phyloP scores from a whole-genome alignment of 805 yeast species.

The Yarrowia divulgata region DNA sequence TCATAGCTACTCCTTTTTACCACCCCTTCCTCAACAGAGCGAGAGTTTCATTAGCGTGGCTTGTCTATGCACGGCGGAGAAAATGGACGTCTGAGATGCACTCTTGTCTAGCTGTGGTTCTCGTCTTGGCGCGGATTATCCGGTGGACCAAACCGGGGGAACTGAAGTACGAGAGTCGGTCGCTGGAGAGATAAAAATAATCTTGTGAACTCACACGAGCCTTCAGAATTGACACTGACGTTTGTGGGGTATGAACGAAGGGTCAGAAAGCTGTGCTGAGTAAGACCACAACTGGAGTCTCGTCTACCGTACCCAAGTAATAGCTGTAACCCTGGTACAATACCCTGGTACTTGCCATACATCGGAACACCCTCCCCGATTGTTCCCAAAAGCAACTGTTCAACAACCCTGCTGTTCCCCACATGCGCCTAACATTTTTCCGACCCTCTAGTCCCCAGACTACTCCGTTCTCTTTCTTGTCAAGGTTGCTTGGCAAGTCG shows the following conservation, averaged over 20 bases:
- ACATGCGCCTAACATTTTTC: slow-evolving; percentile 5
- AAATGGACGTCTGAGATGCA: slow-evolving; percentile 1
- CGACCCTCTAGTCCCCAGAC: not conserved
- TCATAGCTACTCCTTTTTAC: too few relatives aligned
- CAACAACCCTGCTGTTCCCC: not conserved
- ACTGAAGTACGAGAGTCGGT: too few relatives aligned
- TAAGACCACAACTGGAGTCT: too few relatives aligned
- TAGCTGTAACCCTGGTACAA: too few relatives aligned
- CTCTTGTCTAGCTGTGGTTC: not conserved
- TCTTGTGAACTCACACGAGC: too few relatives aligned
- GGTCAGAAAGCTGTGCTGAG: too few relatives aligned
- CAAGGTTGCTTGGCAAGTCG: slow-evolving; percentile 5
- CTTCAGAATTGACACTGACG: slow-evolving; percentile 2
- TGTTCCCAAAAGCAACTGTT: not conserved
- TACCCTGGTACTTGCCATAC: not conserved
- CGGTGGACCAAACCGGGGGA: not conserved
- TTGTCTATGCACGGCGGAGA: slow-evolving; percentile 1
- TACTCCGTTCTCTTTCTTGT: not conserved
- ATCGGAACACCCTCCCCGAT: not conserved
- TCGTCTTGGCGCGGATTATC: slow-evolving; percentile 33
- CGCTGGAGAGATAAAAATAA: too few relatives aligned
- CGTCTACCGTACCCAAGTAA: too few relatives aligned
- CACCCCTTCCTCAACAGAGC: not conserved
- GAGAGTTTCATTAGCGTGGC: not conserved
- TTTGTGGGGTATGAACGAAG: slow-evolving; percentile 2